Percentiles rank a stretch among this genome's conserved stretches.
phyloP scores from a whole-genome alignment of 306 rosid genomes.

The Acacia crassicarpa region DNA sequence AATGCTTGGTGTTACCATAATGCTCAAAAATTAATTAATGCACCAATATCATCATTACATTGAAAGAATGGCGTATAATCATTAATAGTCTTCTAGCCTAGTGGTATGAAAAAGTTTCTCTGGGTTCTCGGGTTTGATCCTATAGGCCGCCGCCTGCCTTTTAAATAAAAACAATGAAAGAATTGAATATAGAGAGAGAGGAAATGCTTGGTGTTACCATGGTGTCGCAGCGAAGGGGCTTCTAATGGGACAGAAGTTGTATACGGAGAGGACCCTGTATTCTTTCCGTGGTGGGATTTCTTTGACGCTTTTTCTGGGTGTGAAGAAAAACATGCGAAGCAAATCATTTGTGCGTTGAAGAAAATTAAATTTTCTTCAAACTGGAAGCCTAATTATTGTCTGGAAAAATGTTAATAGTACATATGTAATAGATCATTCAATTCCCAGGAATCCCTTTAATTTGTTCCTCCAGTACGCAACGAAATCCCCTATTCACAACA shows the following conservation, averaged over 20 bases:
- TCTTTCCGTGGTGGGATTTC: constrained; percentile 18
- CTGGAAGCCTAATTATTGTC: constrained; percentile 5
- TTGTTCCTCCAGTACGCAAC: neutral
- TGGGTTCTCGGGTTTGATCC: too few species aligned
- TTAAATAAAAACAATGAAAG: neutral
- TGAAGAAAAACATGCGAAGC: constrained; percentile 34
- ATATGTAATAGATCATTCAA: neutral
- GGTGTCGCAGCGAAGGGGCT: neutral
- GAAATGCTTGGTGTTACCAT: neutral
- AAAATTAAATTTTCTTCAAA: neutral
- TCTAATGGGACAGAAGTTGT: neutral
- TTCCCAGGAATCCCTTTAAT: neutral
- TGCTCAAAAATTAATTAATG: neutral
- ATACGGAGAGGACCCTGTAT: constrained; percentile 3
- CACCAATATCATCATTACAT: neutral
- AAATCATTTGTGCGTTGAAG: constrained; percentile 37
- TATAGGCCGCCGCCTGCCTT: too few species aligned
- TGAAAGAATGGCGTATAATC: neutral
- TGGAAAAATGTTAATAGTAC: neutral
- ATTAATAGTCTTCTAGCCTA: too few species aligned
- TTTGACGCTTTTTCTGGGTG: constrained; percentile 30
- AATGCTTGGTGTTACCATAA: neutral
- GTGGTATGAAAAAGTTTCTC: too few species aligned
- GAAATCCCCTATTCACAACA: neutral
- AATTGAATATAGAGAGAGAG: neutral